Base-by-base conservation (phyloP, 768 basidiomycete genomes). In the Tylopilus cervinicoccineus region DNA sequence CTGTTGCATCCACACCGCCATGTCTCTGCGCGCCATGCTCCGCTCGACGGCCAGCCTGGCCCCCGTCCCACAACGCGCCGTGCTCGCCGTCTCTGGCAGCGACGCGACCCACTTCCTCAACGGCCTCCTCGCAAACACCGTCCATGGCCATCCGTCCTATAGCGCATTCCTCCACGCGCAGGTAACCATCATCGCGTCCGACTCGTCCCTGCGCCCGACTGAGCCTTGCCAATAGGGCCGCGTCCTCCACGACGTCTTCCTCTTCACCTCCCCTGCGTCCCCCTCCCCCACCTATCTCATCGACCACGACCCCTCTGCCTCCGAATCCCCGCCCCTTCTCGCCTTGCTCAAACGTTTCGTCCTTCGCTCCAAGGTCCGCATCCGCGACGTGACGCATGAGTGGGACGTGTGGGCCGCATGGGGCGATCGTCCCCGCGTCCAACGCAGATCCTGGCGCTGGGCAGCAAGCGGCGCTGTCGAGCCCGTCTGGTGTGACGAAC, bases 231-330 rank as follows among this genome's bases (percentile, higher is more conserved):
- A 4, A 26, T 47, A 94, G 93, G 95, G 95, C 33, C 79, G 93
- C 62, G 82, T 98, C 26, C 72, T 96, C 38, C 85, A 93, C 62
- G 94, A 97, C 65, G 70, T 86, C 43, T 93, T 98, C 68, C 74
- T 96, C 53, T 89, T 91, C 64, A 81, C 85, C 13, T 71, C 74
- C 24, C 67, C 72, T 10, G 69, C 70, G 37, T 67, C 67, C 17
- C 72, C 79, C 12, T 66, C 73, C 19, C 68, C 65, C 14, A 79
- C 77, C 16, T 90, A 84, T 62, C 67, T 91, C 38, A 65, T 90
- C 50, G 89, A 91, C 62, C 82, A 84, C 59, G 83, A 93, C 63
- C 67, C 79, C 11, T 72, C 80, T 39, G 64, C 76, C 1, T 76
- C 84, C 24, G 78, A 83, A 54, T 76, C 79, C 7, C 75, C 77